These are phyloP conservation scores for Fusarium heterosporum DNA, from an alignment of 2,329 filamentous ascomycete species.

Conservation along the genomic window DNA sequence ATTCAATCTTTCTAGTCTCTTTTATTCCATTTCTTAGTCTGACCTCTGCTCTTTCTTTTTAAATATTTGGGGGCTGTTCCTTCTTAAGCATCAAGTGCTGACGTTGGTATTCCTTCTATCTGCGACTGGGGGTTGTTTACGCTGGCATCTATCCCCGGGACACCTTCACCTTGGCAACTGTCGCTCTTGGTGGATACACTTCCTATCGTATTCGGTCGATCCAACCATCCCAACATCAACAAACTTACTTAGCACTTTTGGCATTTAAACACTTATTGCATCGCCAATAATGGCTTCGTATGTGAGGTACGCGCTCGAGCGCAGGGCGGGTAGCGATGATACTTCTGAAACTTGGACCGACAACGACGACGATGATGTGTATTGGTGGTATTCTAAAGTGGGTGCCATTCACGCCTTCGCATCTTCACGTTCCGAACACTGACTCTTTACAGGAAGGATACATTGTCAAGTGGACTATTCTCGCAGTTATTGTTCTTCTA, in stretches of 20 bases:
- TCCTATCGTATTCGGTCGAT: slow-evolving; percentile 16
- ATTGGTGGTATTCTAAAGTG: slow-evolving; percentile 50
- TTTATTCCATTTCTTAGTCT: not conserved
- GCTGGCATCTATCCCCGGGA: slow-evolving; percentile 2
- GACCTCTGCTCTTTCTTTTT: not conserved
- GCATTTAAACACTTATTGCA: not conserved
- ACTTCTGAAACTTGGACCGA: slow-evolving; percentile 2
- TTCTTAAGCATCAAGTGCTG: slow-evolving; percentile 19
- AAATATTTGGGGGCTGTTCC: slow-evolving; percentile 18
- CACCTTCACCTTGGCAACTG: slow-evolving; percentile 28
- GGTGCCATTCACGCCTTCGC: slow-evolving; percentile 6
- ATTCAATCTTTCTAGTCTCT: not conserved
- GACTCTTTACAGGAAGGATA: slow-evolving; percentile 63
- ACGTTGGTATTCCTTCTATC: slow-evolving; percentile 16
- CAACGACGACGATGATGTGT: slow-evolving; percentile 39
- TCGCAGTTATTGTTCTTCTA: slow-evolving; percentile 69
- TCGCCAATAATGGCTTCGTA: slow-evolving; percentile 36
- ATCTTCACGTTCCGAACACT: not conserved
- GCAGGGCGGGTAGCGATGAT: slow-evolving; percentile 32
- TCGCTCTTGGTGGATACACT: slow-evolving; percentile 13
- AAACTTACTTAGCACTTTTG: slow-evolving; percentile 9
- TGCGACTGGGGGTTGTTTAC: slow-evolving; percentile 30
- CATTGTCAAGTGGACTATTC: slow-evolving; percentile 78
- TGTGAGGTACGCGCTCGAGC: slow-evolving; percentile 32
- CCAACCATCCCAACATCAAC: slow-evolving; percentile 21